Conservation (phyloP, 768 basidiomycete genomes). For the Russula earlei region DNA sequence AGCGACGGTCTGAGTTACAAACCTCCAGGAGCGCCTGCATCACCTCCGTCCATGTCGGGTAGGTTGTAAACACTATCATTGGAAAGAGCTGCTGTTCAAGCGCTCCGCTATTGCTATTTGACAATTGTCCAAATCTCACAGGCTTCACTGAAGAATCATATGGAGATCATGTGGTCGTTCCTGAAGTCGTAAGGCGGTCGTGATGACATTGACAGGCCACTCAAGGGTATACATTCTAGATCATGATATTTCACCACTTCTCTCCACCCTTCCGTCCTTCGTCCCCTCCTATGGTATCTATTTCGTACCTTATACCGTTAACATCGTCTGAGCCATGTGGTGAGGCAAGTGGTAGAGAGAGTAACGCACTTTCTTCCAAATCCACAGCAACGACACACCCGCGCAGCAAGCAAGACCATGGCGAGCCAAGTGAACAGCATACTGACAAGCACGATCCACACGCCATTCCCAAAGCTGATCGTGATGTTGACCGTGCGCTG, state of each 20-base stretch:
- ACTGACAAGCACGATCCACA: conserved; percentile 62
- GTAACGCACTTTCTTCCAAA: not conserved
- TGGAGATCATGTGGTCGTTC: not conserved
- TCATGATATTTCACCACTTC: not conserved
- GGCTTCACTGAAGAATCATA: not conserved
- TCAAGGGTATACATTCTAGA: not conserved
- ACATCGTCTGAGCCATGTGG: not conserved
- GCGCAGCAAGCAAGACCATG: conserved; percentile 50
- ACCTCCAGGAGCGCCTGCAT: not conserved
- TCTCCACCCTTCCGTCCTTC: not conserved
- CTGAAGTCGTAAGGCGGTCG: not conserved
- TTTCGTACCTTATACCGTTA: not conserved
- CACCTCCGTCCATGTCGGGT: not conserved
- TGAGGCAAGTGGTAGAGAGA: not conserved
- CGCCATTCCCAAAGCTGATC: conserved; percentile 53
- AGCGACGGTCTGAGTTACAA: not conserved
- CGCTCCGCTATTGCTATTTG: no score
- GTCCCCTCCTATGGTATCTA: not conserved
- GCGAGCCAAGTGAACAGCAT: conserved; percentile 49
- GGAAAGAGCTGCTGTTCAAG: no score
- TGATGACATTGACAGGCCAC: not conserved
- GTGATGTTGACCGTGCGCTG: conserved; percentile 34
- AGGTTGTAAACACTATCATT: no score
- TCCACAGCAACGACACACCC: conserved; percentile 62
- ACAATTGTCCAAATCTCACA: not conserved